Evolutionary conservation across 2,329 filamentous ascomycete genomes (phyloP), one percentile per base, ranked within the genome.

Genomic region (Alternaria panax): DNA sequence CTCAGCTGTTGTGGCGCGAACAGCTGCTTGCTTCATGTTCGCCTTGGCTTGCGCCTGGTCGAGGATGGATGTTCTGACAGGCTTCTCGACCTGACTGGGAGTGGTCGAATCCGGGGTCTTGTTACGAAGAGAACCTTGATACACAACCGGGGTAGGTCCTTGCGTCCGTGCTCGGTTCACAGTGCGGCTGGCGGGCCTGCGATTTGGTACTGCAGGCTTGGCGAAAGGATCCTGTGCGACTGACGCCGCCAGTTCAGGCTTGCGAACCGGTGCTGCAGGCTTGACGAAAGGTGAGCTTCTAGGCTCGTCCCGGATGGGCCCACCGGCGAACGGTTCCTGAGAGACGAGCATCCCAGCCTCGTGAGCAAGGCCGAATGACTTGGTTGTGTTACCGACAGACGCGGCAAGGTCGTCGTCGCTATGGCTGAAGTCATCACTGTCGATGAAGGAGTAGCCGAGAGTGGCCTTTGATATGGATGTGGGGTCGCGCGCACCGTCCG

Each of bases 331-430:
- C 25, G 57, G 57, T 30, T 52, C 47, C 12, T 38, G 51, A 24
- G 51, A 52, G n/a, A 45, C 51, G 16, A 72, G 45, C 72, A 77
- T 75, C 5, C 75, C 75, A 36, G 71, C 70, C 54, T 78, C 75
- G 40, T 75, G 74, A 12, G 62, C 57, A 43, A 65, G 65, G 16
- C 75, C 75, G 41, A 75, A 78, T 1, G 74, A 77, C 51, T 78
- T 78, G 2, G 72, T 72, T 2, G 69, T 73, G 41, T 76, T 64
- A 8, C 64, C 63, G 41, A 68, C 54, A 12, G 70, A 73, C 5
- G 64, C 54, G 4, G 66, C 63, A 7, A 66, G 52, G 20, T 68
- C 68, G 14, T 68, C 69, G 3, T 70, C 70, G 43, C 66, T 71
- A 16, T 62, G 60, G 2, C 60, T 58, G 20, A 60, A 45, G 7